Conservation (phyloP, 176 grass and related monocot species). For the Lolium multiflorum region DNA sequence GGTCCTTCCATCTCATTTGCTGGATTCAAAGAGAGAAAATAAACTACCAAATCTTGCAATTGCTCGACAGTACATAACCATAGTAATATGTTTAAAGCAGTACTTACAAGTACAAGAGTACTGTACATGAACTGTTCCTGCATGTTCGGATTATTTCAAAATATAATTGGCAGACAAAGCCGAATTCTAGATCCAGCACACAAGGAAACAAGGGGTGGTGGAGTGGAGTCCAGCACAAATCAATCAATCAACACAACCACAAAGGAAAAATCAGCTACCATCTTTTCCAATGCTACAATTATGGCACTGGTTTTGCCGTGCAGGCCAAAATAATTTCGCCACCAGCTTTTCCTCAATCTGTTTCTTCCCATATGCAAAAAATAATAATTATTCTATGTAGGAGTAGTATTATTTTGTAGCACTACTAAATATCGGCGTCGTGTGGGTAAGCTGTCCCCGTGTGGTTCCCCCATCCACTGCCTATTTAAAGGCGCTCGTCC, state of each 20-base stretch:
- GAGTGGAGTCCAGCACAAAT: conserved; percentile 25
- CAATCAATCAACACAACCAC: neutral
- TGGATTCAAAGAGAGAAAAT: too few species aligned
- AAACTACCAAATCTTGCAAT: too few species aligned
- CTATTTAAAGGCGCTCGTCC: conserved; percentile 65
- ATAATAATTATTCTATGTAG: too few species aligned
- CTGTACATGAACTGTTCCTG: too few species aligned
- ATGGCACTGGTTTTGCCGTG: conserved; percentile 39
- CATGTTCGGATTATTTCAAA: neutral
- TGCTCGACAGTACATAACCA: too few species aligned
- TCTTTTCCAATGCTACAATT: conserved; percentile 22
- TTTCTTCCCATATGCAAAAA: conserved; percentile 33
- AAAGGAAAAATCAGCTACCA: neutral
- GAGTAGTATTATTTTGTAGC: neutral
- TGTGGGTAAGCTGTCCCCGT: conserved; percentile 53
- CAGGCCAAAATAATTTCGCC: conserved; percentile 50
- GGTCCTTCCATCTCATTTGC: too few species aligned
- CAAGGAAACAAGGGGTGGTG: conserved; percentile 24
- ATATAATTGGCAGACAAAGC: neutral
- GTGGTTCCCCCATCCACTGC: conserved; percentile 46
- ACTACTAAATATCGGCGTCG: conserved; percentile 3
- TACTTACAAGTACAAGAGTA: too few species aligned
- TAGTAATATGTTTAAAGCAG: too few species aligned
- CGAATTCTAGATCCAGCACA: conserved; percentile 10
- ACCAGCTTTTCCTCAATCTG: conserved; percentile 40